Evolutionary conservation across 2,329 filamentous ascomycete genomes (phyloP).

Genomic region (Fusarium marasasianum): DNA sequence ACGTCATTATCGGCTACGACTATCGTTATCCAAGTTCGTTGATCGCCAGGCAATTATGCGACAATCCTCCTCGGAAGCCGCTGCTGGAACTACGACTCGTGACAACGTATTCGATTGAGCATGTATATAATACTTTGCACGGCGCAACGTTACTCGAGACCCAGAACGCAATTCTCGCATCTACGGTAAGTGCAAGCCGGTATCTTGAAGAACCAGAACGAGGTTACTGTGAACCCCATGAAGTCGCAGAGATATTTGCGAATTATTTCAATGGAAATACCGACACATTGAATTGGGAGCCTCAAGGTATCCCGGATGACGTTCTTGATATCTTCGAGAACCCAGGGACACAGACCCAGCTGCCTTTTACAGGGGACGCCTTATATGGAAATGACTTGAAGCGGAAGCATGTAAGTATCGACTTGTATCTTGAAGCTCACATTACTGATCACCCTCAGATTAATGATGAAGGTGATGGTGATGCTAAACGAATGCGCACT

Average conservation of each 20-base stretch:
- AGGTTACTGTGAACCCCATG: constrained; percentile 54
- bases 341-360: constrained; percentile 50
- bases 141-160: constrained; percentile 54
- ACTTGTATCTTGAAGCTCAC: not conserved
- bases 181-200: constrained; percentile 48
- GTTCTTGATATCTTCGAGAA: constrained; percentile 59
- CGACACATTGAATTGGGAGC: constrained; percentile 56
- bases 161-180: constrained; percentile 56
- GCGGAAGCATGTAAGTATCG: constrained; percentile 57
- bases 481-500: constrained; percentile 44
- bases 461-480: constrained; percentile 49
- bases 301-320: constrained; percentile 57
- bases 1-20: constrained; percentile 65
- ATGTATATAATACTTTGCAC: constrained; percentile 58
- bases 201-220: constrained; percentile 54
- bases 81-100: constrained; percentile 61
- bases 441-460: not conserved
- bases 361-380: constrained; percentile 15
- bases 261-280: constrained; percentile 54
- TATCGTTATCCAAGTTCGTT: constrained; percentile 55
- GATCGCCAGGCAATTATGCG: constrained; percentile 36
- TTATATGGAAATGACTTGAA: constrained; percentile 53
- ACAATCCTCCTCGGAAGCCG: constrained; percentile 37
- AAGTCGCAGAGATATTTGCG: constrained; percentile 59
- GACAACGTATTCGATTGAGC: constrained; percentile 63